Conservation (phyloP, 202 grass and related monocot genomes). For the Panicum hallii region DNA sequence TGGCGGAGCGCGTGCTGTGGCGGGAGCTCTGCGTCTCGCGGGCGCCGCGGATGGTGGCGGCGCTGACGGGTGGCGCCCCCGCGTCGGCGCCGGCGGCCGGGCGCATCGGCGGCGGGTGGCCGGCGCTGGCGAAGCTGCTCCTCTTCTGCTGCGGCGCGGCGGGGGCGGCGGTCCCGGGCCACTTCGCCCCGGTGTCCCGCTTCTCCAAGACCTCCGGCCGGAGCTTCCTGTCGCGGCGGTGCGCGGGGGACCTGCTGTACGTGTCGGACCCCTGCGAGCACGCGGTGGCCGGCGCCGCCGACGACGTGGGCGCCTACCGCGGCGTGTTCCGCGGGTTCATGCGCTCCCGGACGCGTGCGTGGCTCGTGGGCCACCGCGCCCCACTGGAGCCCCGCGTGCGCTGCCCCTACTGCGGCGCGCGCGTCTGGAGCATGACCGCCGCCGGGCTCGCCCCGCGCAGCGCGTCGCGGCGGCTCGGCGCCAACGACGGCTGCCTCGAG, state of each 20-base stretch:
- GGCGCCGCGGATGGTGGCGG: constrained; percentile 68
- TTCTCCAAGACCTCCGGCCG: constrained; percentile 72
- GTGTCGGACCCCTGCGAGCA: constrained; percentile 91
- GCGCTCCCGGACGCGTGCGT: constrained; percentile 68
- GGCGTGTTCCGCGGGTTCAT: constrained; percentile 82
- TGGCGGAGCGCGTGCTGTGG: constrained; percentile 76
- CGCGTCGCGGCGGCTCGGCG: constrained; percentile 63
- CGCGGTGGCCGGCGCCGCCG: constrained; percentile 26
- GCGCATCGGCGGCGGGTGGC: constrained; percentile 75
- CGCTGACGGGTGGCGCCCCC: constrained; percentile 39
- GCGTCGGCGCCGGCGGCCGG: not conserved
- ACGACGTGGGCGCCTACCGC: constrained; percentile 71
- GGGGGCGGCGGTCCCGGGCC: constrained; percentile 29
- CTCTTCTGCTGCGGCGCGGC: constrained; percentile 68
- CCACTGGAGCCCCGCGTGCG: constrained; percentile 65
- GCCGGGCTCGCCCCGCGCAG: constrained; percentile 67
- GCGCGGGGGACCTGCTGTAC: constrained; percentile 80
- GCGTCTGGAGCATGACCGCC: constrained; percentile 85
- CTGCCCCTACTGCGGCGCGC: constrained; percentile 86
- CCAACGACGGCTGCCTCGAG: constrained; percentile 60
- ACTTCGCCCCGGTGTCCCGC: constrained; percentile 61
- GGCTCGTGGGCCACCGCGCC: constrained; percentile 52
- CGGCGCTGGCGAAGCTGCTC: constrained; percentile 68
- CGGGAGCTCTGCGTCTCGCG: constrained; percentile 76
- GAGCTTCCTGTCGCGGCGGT: constrained; percentile 72